Percentiles rank a stretch among this genome's conserved stretches.
phyloP scores from a whole-genome alignment of 495 filamentous ascomycete species.

The Terfezia claveryi region DNA sequence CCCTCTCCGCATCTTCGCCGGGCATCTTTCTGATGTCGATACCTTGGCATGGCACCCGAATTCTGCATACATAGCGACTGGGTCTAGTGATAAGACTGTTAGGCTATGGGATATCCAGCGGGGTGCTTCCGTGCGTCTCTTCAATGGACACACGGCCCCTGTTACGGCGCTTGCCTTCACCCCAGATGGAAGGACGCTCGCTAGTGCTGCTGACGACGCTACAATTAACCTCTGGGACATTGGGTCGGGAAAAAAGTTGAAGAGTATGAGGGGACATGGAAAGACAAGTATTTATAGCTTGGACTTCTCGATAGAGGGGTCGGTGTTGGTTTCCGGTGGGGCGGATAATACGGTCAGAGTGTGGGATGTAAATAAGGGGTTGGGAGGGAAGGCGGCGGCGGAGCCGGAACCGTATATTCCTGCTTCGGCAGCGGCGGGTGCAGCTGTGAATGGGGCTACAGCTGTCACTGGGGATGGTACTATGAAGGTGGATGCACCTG shows the following conservation, averaged over 20 bases:
- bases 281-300: slow-evolving; percentile 87
- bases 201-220: slow-evolving; percentile 64
- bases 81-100: slow-evolving; percentile 69
- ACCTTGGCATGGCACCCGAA: slow-evolving; percentile 80
- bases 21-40: slow-evolving; percentile 77
- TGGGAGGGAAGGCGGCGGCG: slow-evolving; percentile 34
- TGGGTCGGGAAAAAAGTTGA: slow-evolving; percentile 54
- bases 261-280: slow-evolving; percentile 82
- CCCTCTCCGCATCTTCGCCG: slow-evolving; percentile 67
- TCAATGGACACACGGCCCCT: slow-evolving; percentile 71
- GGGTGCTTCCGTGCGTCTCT: slow-evolving; percentile 69
- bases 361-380: slow-evolving; percentile 52
- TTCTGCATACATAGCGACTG: slow-evolving; percentile 76
- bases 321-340: slow-evolving; percentile 65
- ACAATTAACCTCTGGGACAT: slow-evolving; percentile 89
- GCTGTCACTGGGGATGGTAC: slow-evolving; percentile 14
- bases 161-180: slow-evolving; percentile 65
- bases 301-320: slow-evolving; percentile 75
- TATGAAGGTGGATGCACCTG: slow-evolving; percentile 16
- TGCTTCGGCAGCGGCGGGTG: not conserved
- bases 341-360: slow-evolving; percentile 81
- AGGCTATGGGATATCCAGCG: slow-evolving; percentile 90
- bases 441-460: not conserved
- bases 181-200: slow-evolving; percentile 67
- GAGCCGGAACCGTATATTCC: slow-evolving; percentile 22